phyloP scores from a whole-genome alignment of 352 stramenopile species.

The Phytophthora multivora region DNA sequence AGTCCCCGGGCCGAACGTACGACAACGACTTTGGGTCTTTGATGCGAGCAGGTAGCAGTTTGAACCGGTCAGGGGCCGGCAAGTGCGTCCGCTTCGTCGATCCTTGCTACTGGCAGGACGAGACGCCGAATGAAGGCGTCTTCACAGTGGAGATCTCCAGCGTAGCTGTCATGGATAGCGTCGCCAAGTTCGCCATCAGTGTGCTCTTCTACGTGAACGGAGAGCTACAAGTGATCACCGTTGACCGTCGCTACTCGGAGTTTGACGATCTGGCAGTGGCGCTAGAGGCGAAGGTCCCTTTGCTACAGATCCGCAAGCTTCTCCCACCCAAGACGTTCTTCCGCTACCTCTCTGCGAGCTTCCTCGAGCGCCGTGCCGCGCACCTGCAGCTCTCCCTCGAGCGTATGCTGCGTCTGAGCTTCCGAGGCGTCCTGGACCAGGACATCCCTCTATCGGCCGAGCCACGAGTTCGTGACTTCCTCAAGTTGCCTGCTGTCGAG shows the following conservation, averaged over 20 bases:
- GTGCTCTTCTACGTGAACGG: constrained; percentile 58
- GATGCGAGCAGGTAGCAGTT: constrained; percentile 15
- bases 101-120: constrained; percentile 51
- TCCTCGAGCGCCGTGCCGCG: constrained; percentile 63
- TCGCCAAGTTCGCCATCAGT: constrained; percentile 67
- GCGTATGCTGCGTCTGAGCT: constrained; percentile 55
- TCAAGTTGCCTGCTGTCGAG: constrained; percentile 68
- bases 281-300: constrained; percentile 62
- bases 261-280: constrained; percentile 61
- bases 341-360: constrained; percentile 53
- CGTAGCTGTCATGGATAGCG: constrained; percentile 48
- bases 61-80: constrained; percentile 18
- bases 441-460: constrained; percentile 71
- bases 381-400: constrained; percentile 73
- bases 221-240: constrained; percentile 43
- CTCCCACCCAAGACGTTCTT: constrained; percentile 83
- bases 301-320: constrained; percentile 47
- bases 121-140: constrained; percentile 48
- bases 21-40: constrained; percentile 24
- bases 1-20: constrained; percentile 24
- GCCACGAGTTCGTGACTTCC: constrained; percentile 64
- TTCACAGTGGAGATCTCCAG: constrained; percentile 80
- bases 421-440: constrained; percentile 70
- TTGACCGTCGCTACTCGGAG: constrained; percentile 74
- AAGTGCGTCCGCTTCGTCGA: constrained; percentile 70